Percentiles rank a stretch among this genome's conserved stretches.
phyloP scores from a whole-genome alignment of 2,329 filamentous ascomycete species.

The Fonsecaea pugnacius region DNA sequence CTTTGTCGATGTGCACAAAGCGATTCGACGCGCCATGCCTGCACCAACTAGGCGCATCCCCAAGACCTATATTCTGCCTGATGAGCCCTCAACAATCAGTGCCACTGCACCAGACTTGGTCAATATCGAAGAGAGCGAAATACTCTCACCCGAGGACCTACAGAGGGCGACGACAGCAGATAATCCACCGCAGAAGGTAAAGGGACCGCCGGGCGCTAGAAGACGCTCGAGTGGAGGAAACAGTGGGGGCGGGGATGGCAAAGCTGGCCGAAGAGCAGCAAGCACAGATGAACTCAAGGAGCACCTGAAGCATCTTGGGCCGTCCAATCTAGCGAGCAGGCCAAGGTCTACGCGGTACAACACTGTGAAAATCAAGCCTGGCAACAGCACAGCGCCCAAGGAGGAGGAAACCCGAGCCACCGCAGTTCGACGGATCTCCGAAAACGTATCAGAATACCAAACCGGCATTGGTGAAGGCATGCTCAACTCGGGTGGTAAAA shows the following conservation, averaged over 20 bases:
- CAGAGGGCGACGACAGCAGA: slow-evolving; percentile 34
- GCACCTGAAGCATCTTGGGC: slow-evolving; percentile 67
- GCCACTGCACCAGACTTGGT: slow-evolving; percentile 43
- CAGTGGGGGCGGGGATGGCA: slow-evolving; percentile 39
- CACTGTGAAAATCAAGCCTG: slow-evolving; percentile 69
- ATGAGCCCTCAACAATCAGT: slow-evolving; percentile 40
- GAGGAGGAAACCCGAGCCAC: slow-evolving; percentile 47
- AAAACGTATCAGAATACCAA: slow-evolving; percentile 48
- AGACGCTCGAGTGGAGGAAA: slow-evolving; percentile 44
- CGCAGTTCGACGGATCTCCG: slow-evolving; percentile 38
- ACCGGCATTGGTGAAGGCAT: slow-evolving; percentile 61
- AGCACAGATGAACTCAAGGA: slow-evolving; percentile 61
- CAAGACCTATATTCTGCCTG: slow-evolving; percentile 58
- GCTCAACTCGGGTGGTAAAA: slow-evolving; percentile 58
- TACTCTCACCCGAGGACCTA: slow-evolving; percentile 38
- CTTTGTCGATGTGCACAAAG: slow-evolving; percentile 97
- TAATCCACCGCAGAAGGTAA: slow-evolving; percentile 41
- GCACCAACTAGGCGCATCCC: slow-evolving; percentile 77
- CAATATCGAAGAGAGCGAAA: slow-evolving; percentile 54
- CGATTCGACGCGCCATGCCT: slow-evolving; percentile 83
- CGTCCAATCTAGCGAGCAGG: slow-evolving; percentile 65
- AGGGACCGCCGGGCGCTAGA: slow-evolving; percentile 33
- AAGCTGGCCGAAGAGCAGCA: slow-evolving; percentile 52
- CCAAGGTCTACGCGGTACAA: slow-evolving; percentile 66
- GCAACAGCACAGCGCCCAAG: slow-evolving; percentile 43